These are phyloP conservation scores for Asterochloris sp. DNA, from an alignment of 139 green algal genomes.

Conservation along the genomic window DNA sequence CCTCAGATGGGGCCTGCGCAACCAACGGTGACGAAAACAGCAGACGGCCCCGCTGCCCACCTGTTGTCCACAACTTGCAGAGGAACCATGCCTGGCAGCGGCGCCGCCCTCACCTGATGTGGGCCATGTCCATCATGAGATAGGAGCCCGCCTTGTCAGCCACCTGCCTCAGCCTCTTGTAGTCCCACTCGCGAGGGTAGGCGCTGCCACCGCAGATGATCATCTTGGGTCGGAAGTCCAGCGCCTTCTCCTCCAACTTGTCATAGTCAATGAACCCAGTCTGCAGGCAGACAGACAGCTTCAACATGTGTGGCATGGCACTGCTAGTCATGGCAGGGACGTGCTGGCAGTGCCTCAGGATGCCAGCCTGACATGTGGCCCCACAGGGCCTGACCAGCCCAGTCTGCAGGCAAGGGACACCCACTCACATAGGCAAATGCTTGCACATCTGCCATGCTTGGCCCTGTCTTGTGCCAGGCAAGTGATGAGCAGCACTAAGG, in stretches of 20 bases:
- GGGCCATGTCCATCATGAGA: slow-evolving; percentile 86
- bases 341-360: no score
- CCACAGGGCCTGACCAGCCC: no score
- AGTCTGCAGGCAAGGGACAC: no score
- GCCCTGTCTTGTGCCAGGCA: no score
- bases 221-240: slow-evolving; percentile 82
- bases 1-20: neutral
- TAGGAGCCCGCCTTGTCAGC: slow-evolving; percentile 72
- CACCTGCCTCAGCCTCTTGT: slow-evolving; percentile 68
- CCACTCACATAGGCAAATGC: no score
- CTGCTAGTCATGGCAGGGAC: no score
- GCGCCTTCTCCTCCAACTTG: slow-evolving; percentile 78
- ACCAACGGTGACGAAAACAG: neutral
- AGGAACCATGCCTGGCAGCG: neutral
- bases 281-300: slow-evolving; percentile 14
- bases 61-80: neutral
- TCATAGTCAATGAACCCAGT: slow-evolving; percentile 84
- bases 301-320: neutral
- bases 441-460: no score
- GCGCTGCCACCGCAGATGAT: slow-evolving; percentile 79
- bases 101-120: slow-evolving; percentile 50
- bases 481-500: no score
- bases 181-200: slow-evolving; percentile 87
- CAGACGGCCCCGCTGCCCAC: neutral
- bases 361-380: no score